Evolutionary conservation across 495 filamentous ascomycete species (phyloP).

Genomic region (Aspergillus asperescens): DNA sequence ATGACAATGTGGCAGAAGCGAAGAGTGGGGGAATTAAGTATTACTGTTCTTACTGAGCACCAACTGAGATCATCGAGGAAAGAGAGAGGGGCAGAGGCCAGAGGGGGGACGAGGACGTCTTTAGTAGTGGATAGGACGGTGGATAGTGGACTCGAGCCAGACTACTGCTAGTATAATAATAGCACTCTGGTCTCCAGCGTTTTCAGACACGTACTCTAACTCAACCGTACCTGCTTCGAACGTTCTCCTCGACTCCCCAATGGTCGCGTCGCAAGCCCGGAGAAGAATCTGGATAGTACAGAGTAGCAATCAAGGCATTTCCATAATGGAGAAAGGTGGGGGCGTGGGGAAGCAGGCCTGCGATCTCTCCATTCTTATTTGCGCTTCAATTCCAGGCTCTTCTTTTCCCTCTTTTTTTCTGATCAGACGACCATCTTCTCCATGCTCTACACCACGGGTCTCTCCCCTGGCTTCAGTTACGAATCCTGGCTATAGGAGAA

Average conservation of each 20-base stretch:
- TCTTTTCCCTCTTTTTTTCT: constrained; percentile 32
- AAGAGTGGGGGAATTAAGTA: not conserved
- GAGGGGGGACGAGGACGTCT: not conserved
- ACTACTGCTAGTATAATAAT: no score
- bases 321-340: constrained; percentile 27
- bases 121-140: constrained; percentile 3
- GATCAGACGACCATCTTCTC: constrained; percentile 38
- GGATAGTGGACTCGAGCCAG: no score
- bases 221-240: not conserved
- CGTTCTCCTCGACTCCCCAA: not conserved
- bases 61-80: constrained; percentile 5
- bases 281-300: not conserved
- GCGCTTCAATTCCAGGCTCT: constrained; percentile 10
- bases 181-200: no score
- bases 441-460: not conserved
- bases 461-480: constrained; percentile 4
- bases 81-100: not conserved
- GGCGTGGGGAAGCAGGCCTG: constrained; percentile 20
- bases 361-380: constrained; percentile 3
- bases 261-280: not conserved
- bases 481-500: constrained; percentile 1
- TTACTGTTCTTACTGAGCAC: constrained; percentile 10
- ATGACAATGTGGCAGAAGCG: not conserved
- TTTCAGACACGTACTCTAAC: not conserved
- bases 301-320: constrained; percentile 1